A percentile compares a stretch with the other conserved stretches of the same genome.
Evolutionary conservation across 495 filamentous ascomycete species (phyloP).

Genomic region (Xylaria grammica): DNA sequence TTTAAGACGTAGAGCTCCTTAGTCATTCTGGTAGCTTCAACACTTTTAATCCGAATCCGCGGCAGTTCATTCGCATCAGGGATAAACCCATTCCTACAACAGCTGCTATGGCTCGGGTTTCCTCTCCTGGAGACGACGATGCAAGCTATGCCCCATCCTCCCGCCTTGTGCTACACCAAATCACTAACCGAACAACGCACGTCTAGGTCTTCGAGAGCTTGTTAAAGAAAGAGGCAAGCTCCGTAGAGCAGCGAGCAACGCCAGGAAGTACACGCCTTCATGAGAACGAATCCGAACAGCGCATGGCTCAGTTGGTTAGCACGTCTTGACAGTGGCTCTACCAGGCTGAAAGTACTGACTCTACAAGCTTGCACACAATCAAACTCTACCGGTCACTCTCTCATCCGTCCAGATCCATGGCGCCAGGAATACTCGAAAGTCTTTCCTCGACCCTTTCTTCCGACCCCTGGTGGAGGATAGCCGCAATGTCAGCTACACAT

Average conservation of each 20-base stretch:
- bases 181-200: slow-evolving; percentile 15
- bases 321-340: slow-evolving; percentile 11
- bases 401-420: slow-evolving; percentile 80
- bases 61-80: neutral
- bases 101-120: slow-evolving; percentile 31
- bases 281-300: slow-evolving; percentile 31
- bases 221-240: slow-evolving; percentile 33
- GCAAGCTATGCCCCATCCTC: slow-evolving; percentile 20
- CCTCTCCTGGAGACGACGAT: slow-evolving; percentile 31
- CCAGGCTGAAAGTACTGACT: neutral
- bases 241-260: slow-evolving; percentile 29
- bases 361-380: slow-evolving; percentile 70
- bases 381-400: slow-evolving; percentile 74
- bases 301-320: slow-evolving; percentile 35
- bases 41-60: neutral
- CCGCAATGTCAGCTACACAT: slow-evolving; percentile 68
- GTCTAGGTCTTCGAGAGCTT: slow-evolving; percentile 35
- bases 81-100: neutral
- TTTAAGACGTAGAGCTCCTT: no score
- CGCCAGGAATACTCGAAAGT: slow-evolving; percentile 74
- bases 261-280: slow-evolving; percentile 26
- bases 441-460: slow-evolving; percentile 81
- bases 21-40: no score
- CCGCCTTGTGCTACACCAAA: neutral
- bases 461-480: slow-evolving; percentile 74